A percentile compares a stretch with the other conserved stretches of the same genome.
Conservation (phyloP, 306 rosid species). For the Psophocarpus tetragonolobus region DNA sequence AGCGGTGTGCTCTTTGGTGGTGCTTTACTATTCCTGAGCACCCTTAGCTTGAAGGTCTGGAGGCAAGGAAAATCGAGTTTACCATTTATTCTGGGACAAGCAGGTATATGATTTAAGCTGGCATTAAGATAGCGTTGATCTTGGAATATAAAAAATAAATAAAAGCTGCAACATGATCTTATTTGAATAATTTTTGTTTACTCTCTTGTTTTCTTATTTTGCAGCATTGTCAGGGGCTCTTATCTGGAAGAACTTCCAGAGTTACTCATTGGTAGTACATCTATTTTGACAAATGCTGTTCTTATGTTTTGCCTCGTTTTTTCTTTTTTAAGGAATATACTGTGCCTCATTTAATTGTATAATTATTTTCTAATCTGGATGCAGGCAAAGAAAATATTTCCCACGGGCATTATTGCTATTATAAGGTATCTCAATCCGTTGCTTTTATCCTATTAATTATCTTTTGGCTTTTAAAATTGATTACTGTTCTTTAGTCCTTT, state of each 20-base stretch:
- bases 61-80: conserved; percentile 88
- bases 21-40: conserved; percentile 84
- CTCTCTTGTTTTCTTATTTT: conserved; percentile 32
- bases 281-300: neutral
- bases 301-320: neutral
- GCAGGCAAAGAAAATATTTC: conserved; percentile 83
- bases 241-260: conserved; percentile 77
- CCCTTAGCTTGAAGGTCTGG: conserved; percentile 90
- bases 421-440: conserved; percentile 52
- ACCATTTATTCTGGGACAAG: conserved; percentile 89
- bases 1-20: conserved; percentile 76
- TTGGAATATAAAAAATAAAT: neutral
- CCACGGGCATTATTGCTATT: conserved; percentile 62
- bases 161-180: conserved; percentile 19
- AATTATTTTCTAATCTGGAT: conserved; percentile 20
- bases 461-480: conserved; percentile 21
- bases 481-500: conserved; percentile 4
- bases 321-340: no score
- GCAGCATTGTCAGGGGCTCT: conserved; percentile 70
- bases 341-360: conserved; percentile 2
- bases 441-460: conserved; percentile 23
- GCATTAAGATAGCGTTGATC: neutral
- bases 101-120: conserved; percentile 54
- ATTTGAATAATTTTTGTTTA: conserved; percentile 4
- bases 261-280: conserved; percentile 63